phyloP scores from a whole-genome alignment of 768 basidiomycete genomes.

The Termitomyces sp. region DNA sequence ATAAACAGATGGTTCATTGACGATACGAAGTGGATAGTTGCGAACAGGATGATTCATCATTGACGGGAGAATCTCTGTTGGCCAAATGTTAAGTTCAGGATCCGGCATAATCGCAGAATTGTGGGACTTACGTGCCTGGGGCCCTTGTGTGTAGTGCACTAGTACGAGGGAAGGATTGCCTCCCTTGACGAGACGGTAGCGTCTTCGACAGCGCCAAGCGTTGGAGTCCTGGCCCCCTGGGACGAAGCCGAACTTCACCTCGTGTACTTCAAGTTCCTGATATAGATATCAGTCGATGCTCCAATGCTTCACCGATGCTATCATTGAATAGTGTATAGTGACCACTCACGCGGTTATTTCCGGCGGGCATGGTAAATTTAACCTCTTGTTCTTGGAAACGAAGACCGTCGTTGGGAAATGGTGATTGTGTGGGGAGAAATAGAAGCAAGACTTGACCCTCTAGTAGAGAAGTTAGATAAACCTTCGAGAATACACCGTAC shows the following conservation, averaged over 20 bases:
- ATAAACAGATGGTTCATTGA: constrained; percentile 63
- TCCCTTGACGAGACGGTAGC: constrained; percentile 69
- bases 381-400: constrained; percentile 72
- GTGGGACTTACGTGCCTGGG: constrained; percentile 41
- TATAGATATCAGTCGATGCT: not conserved
- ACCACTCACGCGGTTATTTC: constrained; percentile 47
- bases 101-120: constrained; percentile 1
- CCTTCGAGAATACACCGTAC: not conserved
- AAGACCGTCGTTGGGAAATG: constrained; percentile 73
- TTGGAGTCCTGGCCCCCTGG: constrained; percentile 54
- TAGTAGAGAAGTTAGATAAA: constrained; percentile 17
- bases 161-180: constrained; percentile 71
- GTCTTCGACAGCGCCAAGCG: constrained; percentile 66
- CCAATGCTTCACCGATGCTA: constrained; percentile 1
- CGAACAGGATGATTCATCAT: constrained; percentile 60
- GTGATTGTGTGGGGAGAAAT: constrained; percentile 51
- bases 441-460: constrained; percentile 68
- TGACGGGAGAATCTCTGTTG: constrained; percentile 52
- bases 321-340: not conserved
- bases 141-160: constrained; percentile 72
- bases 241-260: constrained; percentile 73
- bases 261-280: constrained; percentile 74
- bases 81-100: constrained; percentile 11
- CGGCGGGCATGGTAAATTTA: constrained; percentile 48
- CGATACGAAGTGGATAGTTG: constrained; percentile 60